phyloP scores from a whole-genome alignment of 1,139 yeast genomes.

The Zygoascus sp. region DNA sequence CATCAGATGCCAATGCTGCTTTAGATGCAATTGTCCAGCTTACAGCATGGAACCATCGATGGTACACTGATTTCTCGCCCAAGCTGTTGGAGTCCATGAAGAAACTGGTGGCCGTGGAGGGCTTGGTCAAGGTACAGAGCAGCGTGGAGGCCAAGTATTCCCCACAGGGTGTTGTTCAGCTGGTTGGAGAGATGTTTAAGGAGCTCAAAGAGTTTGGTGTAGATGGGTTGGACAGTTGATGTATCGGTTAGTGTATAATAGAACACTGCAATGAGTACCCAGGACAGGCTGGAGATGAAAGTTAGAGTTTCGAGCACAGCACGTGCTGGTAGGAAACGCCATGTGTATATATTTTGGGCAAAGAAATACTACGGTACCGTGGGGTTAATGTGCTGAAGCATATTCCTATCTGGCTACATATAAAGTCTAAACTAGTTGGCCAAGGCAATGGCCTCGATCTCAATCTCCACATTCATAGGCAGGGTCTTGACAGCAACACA shows the following conservation, averaged over 20 bases:
- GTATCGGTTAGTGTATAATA: background rate
- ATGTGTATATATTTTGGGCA: background rate
- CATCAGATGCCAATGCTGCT: conserved; percentile 40
- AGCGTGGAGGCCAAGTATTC: conserved; percentile 72
- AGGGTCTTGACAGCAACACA: conserved; percentile 87
- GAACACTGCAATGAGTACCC: background rate
- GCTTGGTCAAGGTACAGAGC: conserved; percentile 68
- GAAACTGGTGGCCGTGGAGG: conserved; percentile 67
- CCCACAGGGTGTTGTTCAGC: conserved; percentile 56
- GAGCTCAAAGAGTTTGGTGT: conserved; percentile 47
- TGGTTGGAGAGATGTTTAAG: conserved; percentile 52
- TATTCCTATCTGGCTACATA: too few relatives aligned
- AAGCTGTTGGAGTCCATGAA: conserved; percentile 52
- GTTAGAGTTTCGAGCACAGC: too few relatives aligned
- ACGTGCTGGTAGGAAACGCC: background rate
- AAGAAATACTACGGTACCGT: too few relatives aligned
- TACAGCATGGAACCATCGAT: conserved; percentile 92
- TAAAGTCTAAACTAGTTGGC: too few relatives aligned
- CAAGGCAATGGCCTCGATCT: conserved; percentile 74
- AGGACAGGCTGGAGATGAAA: too few relatives aligned
- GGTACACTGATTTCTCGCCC: conserved; percentile 91
- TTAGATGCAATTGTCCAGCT: conserved; percentile 70
- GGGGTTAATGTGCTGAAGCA: too few relatives aligned
- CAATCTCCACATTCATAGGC: conserved; percentile 73
- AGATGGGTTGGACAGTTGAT: conserved; percentile 34